These are phyloP conservation scores for Lanmaoa pseudosensibilis DNA, from an alignment of 768 basidiomycete species.

Conservation along the genomic window DNA sequence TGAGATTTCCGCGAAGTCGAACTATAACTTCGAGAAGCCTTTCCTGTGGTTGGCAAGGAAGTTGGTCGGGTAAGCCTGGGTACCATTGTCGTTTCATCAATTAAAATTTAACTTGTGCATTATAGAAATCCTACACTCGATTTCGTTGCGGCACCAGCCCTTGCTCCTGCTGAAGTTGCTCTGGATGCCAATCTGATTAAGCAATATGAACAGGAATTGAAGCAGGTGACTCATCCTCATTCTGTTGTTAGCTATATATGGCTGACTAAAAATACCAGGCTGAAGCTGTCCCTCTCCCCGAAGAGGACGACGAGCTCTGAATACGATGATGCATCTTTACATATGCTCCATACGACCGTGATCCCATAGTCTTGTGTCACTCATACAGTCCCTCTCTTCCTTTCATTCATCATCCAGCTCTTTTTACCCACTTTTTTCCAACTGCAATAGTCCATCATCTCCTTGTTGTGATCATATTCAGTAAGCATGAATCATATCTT, in stretches of 20 bases:
- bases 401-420: constrained; percentile 20
- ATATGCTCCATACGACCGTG: constrained; percentile 22
- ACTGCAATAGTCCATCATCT: constrained; percentile 27
- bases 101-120: neutral
- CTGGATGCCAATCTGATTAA: constrained; percentile 79
- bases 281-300: constrained; percentile 90
- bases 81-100: neutral
- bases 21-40: constrained; percentile 99
- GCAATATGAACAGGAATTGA: constrained; percentile 78
- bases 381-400: constrained; percentile 15
- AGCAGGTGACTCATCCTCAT: constrained; percentile 44
- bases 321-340: constrained; percentile 15
- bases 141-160: constrained; percentile 95
- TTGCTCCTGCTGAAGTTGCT: constrained; percentile 89
- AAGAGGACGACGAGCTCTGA: constrained; percentile 92
- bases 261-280: constrained; percentile 49
- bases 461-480: constrained; percentile 26
- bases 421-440: constrained; percentile 22
- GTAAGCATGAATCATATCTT: constrained; percentile 21
- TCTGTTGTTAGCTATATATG: neutral
- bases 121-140: constrained; percentile 81
- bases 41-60: constrained; percentile 99
- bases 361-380: constrained; percentile 21
- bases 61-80: constrained; percentile 79
- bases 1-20: constrained; percentile 99